Base-by-base conservation (phyloP, 768 basidiomycete species). In the Termitomyces eurrhizus region DNA sequence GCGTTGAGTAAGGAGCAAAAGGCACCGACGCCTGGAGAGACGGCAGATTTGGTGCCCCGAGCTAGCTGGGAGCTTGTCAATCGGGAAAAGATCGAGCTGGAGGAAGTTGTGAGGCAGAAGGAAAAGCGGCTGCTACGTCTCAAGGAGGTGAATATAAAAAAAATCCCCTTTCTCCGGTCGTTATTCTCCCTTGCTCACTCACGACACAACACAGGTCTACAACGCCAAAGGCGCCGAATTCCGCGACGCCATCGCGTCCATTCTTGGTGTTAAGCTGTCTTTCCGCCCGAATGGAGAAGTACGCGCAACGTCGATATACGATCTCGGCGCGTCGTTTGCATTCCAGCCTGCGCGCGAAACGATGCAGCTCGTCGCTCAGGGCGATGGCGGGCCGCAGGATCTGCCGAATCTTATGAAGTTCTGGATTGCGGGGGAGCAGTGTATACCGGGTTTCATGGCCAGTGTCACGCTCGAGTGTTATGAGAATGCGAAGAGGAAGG, bases 201-300 rank as follows among this genome's bases (percentile, higher is more conserved):
- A 18, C 4, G 18, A 2, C 41, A 42, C n/a, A 7, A 37, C n/a
- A 7, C 69, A 94, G 90, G 85, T 95, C 5, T 97, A 93, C 74
- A 76, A 81, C 0, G 84, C 86, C 37, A 98, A 97, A 72, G 87
- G 88, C 9, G 84, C 89, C 60, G 95, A 98, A 68, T 96, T 98
- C 78, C 85, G 92, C 42, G 92, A 95, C 69, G 88, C 94, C 7
- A 90, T 98, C 61, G 87, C 89, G 4, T 87, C 90, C 0, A 89
- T 98, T 52, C 82, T 98, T 0, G 96, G 95, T 7, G 87, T 94
- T 69, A 93, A 96, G 67, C 83, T 98, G 53, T 88, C 89, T 1
- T 97, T 98, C 70, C 92, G 92, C 68, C 91, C 90, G 16, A 93
- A 93, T 54, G 95, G 95, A 0, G 87, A 93, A 65, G 89, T 98